Evolutionary conservation across 225 moss, liverwort and hornwort genomes (phyloP).

Genomic region (Physcomitrellopsis africana): DNA sequence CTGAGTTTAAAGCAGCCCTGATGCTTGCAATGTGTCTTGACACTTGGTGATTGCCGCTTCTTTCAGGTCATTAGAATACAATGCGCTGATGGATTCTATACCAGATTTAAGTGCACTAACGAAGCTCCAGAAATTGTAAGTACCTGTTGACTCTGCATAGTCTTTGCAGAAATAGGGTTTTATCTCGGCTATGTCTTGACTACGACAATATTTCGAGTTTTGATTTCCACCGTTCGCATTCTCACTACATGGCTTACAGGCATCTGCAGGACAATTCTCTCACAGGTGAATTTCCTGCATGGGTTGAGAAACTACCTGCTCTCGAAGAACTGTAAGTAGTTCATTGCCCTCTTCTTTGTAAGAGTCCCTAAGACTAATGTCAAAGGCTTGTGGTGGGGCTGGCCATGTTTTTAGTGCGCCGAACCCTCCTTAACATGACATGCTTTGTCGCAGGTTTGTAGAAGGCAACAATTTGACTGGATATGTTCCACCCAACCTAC

Average conservation of each 20-base stretch:
- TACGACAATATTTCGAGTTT: background rate
- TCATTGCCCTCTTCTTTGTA: background rate
- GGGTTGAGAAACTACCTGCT: conserved; percentile 32
- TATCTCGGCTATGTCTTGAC: background rate
- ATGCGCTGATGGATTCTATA: conserved; percentile 35
- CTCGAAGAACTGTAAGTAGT: conserved; percentile 45
- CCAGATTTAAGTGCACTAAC: conserved; percentile 41
- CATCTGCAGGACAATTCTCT: conserved; percentile 48
- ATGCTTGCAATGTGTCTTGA: background rate
- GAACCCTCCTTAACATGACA: background rate
- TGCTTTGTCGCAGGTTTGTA: conserved; percentile 32
- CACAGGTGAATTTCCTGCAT: conserved; percentile 40
- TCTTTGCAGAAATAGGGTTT: background rate
- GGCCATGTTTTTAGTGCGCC: background rate
- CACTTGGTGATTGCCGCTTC: background rate
- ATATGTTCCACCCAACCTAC: conserved; percentile 27
- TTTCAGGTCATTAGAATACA: conserved; percentile 41
- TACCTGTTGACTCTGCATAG: background rate
- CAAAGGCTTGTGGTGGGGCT: too few species aligned
- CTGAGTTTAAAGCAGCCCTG: background rate
- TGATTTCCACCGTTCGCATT: background rate
- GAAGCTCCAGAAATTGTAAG: conserved; percentile 46
- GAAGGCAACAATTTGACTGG: conserved; percentile 49
- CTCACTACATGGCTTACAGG: conserved; percentile 25
- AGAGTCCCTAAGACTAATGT: background rate